phyloP scores from a whole-genome alignment of 2,329 filamentous ascomycete species.

The Xylaria sp. region DNA sequence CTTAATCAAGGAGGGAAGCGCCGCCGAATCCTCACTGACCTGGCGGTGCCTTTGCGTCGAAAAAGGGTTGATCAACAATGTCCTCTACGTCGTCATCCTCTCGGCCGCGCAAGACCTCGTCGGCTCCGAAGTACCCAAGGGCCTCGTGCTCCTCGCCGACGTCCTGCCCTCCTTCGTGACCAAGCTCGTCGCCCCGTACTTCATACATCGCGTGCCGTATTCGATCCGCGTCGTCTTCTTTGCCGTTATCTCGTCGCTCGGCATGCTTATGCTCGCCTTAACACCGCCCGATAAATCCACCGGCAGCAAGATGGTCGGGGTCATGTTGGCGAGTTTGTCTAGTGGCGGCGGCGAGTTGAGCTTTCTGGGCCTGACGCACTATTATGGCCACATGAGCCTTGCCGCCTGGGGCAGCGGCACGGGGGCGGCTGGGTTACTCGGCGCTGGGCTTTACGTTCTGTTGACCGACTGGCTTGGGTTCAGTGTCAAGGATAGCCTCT shows the following conservation, averaged over 20 bases:
- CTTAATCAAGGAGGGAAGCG: too few relatives aligned
- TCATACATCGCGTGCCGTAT: constrained; percentile 90
- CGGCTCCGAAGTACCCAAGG: constrained; percentile 85
- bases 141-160: constrained; percentile 91
- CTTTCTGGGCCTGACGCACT: constrained; percentile 92
- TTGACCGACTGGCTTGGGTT: constrained; percentile 84
- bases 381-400: constrained; percentile 87
- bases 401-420: constrained; percentile 95
- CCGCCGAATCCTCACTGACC: constrained; percentile 12
- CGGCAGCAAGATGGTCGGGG: constrained; percentile 80
- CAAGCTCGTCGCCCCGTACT: constrained; percentile 91
- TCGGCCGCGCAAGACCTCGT: constrained; percentile 96
- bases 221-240: constrained; percentile 77
- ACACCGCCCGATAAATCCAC: constrained; percentile 76
- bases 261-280: constrained; percentile 90
- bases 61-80: constrained; percentile 90
- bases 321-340: constrained; percentile 85
- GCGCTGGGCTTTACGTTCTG: constrained; percentile 87
- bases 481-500: constrained; percentile 76
- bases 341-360: constrained; percentile 90
- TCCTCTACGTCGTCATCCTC: constrained; percentile 97
- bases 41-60: background rate
- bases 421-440: constrained; percentile 86
- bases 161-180: constrained; percentile 89
- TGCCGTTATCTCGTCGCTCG: constrained; percentile 77